Evolutionary conservation across 257 asterid genomes (phyloP).

Genomic region (Solanum paucissectum): DNA sequence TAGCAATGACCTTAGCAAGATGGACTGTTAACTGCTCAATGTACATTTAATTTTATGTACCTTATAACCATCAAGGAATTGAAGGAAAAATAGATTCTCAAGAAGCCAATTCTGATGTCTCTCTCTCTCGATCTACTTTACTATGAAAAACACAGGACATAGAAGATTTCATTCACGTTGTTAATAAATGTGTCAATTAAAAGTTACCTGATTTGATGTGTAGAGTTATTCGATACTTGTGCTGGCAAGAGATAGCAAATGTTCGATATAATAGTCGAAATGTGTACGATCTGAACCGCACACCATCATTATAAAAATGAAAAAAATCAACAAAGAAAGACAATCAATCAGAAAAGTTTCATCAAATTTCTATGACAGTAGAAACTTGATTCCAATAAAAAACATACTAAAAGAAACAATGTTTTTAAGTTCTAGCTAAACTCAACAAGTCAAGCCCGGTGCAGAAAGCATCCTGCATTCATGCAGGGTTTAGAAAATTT

Average conservation of each 20-base stretch:
- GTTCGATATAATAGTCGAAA: not conserved
- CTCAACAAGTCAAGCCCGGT: too few relatives aligned
- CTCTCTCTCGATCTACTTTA: not conserved
- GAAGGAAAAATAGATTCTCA: not conserved
- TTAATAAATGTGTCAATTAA: not conserved
- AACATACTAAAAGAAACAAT: not conserved
- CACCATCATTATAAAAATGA: not conserved
- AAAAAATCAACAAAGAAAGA: not conserved
- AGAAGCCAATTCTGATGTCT: not conserved
- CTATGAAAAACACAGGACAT: not conserved
- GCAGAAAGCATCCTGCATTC: too few relatives aligned
- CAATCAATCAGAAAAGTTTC: not conserved
- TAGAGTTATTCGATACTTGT: not conserved
- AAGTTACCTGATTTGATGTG: not conserved
- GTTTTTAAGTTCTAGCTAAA: not conserved
- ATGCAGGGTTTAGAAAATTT: too few relatives aligned
- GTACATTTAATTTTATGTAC: not conserved
- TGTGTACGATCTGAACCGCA: fast-evolving
- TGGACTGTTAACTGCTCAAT: not conserved
- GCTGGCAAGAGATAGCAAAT: not conserved
- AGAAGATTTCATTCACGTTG: not conserved
- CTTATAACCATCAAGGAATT: not conserved
- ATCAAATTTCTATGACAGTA: not conserved
- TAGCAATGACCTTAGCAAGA: not conserved
- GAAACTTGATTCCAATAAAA: not conserved